These are phyloP conservation scores for Datisca glomerata DNA, from an alignment of 306 rosid genomes.

Conservation along the genomic window DNA sequence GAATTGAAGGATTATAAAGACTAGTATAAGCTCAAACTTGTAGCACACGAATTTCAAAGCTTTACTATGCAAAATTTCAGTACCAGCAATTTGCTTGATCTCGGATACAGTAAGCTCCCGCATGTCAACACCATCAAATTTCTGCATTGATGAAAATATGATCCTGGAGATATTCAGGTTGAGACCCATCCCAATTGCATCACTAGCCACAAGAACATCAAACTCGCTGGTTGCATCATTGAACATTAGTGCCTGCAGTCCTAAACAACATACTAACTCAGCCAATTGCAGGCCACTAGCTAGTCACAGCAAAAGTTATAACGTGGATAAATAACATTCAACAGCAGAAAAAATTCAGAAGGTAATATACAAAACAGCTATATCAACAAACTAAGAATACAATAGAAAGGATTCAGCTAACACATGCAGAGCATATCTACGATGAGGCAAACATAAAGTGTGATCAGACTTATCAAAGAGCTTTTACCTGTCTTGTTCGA, in stretches of 20 bases:
- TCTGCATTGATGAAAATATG: constrained; percentile 71
- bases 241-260: constrained; percentile 83
- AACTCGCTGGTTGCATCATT: constrained; percentile 76
- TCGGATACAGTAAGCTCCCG: constrained; percentile 73
- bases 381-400: constrained; percentile 1
- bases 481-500: constrained; percentile 85
- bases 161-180: constrained; percentile 94
- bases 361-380: constrained; percentile 7
- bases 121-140: constrained; percentile 70
- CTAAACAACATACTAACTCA: constrained; percentile 34
- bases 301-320: constrained; percentile 5
- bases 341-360: neutral
- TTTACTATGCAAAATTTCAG: neutral
- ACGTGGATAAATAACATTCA: constrained; percentile 14
- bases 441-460: constrained; percentile 9
- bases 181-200: constrained; percentile 98
- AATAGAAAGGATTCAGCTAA: constrained; percentile 7
- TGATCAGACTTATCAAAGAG: constrained; percentile 15
- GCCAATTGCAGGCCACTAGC: constrained; percentile 15
- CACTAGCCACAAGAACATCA: constrained; percentile 97
- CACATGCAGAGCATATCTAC: constrained; percentile 5
- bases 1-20: too few relatives aligned
- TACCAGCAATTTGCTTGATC: constrained; percentile 94
- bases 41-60: neutral
- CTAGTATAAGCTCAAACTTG: too few relatives aligned